phyloP scores from a whole-genome alignment of 305 asterid species.

The Fraxinus angustifolia region DNA sequence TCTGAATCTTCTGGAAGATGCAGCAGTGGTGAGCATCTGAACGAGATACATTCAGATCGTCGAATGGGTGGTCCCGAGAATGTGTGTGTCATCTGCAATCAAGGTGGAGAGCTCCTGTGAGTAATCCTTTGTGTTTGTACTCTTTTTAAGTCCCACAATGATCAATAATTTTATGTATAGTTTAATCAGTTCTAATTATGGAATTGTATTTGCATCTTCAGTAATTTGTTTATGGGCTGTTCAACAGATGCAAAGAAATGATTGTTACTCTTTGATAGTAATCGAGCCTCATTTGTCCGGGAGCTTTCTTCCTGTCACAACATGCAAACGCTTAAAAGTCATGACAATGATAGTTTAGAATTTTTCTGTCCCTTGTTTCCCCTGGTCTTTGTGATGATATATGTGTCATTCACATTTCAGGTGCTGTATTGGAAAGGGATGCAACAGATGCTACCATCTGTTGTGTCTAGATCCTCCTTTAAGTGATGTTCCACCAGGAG shows the following conservation, averaged over 20 bases:
- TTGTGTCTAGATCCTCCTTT: constrained; percentile 52
- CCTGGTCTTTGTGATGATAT: constrained; percentile 18
- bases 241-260: neutral
- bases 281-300: constrained; percentile 8
- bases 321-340: constrained; percentile 12
- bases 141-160: constrained; percentile 9
- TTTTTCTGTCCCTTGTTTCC: constrained; percentile 4
- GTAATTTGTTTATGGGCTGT: constrained; percentile 7
- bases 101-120: constrained; percentile 67
- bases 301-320: constrained; percentile 6
- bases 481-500: constrained; percentile 42
- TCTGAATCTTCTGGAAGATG: constrained; percentile 29
- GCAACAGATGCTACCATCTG: constrained; percentile 57
- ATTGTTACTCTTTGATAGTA: constrained; percentile 4
- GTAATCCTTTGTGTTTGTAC: constrained; percentile 44
- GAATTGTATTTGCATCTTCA: constrained; percentile 16
- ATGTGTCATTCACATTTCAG: constrained; percentile 39
- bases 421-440: constrained; percentile 53
- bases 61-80: constrained; percentile 30
- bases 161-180: constrained; percentile 10
- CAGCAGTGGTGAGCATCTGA: constrained; percentile 20
- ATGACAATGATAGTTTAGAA: neutral
- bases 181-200: constrained; percentile 12
- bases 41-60: constrained; percentile 31
- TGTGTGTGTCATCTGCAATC: constrained; percentile 52